Base-by-base conservation (phyloP, 2,329 filamentous ascomycete species). In the Pseudogymnoascus sp. region DNA sequence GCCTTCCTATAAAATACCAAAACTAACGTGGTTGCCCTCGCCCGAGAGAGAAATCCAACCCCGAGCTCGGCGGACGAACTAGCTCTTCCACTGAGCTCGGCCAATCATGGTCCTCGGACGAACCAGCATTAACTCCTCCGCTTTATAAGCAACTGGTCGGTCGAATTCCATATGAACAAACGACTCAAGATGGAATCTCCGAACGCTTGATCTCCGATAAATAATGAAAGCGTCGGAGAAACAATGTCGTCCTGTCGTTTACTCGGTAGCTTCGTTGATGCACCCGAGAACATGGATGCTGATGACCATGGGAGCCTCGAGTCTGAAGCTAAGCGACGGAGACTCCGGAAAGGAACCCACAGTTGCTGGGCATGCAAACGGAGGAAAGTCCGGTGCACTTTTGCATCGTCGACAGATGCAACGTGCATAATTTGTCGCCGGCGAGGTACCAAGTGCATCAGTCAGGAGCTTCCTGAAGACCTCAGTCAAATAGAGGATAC, bases 381-480 rank as follows among this genome's bases (percentile, higher is more conserved):
- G 28, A 69, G 71, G 56, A 75, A 75, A 64, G 68, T 70, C 12
- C 65, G 65, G n/a, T 75, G 73, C 64, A 68, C 67, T 14, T 73
- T 72, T 21, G 31, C 60, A 2, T 60, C 64, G 8, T 60, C 60
- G 1, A 60, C 64, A 2, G 65, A 67, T 42, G 23, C 62, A 1
- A 60, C 59, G 6, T 75, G 73, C 60, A 61, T 65, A 40, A 63
- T 42, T n/a, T 75, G 73, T 61, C 66, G 66, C 25, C 65, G 66
- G 5, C 69, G 70, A 23, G 74, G 76, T 0, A 73, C 75, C 0
- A 66, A 67, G 40, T 83, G 82, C 63, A 68, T 82, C 31, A 76
- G 79, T 64, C 82, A 85, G 65, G 80, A 82, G 60, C 76, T 77
- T 23, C 73, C 74, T 1, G 76, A 81, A 31, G 74, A 76, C 64